A percentile compares a stretch with the other conserved stretches of the same genome.
Evolutionary conservation across 352 stramenopile species (phyloP).

Genomic region (Phytopythium sindhum): DNA sequence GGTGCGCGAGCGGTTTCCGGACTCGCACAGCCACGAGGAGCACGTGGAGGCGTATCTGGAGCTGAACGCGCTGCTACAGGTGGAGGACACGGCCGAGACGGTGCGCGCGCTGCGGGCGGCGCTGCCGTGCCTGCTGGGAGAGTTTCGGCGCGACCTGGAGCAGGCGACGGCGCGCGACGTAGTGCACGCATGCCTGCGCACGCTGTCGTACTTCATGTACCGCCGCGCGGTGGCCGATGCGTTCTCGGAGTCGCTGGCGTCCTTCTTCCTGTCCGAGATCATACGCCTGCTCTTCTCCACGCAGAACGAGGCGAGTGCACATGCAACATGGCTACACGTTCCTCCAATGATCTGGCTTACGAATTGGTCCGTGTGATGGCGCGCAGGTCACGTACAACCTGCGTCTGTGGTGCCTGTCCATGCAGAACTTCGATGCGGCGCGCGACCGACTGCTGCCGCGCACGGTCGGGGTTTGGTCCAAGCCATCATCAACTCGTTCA

Average conservation of each 20-base stretch:
- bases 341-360: neutral
- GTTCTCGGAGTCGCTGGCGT: slow-evolving; percentile 38
- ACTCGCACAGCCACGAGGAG: slow-evolving; percentile 29
- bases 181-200: slow-evolving; percentile 41
- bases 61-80: slow-evolving; percentile 50
- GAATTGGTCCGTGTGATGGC: neutral
- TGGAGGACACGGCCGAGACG: slow-evolving; percentile 50
- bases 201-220: slow-evolving; percentile 72
- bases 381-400: slow-evolving; percentile 56
- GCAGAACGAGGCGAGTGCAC: slow-evolving; percentile 31
- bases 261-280: slow-evolving; percentile 44
- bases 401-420: slow-evolving; percentile 60
- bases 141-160: slow-evolving; percentile 48
- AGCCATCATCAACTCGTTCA: slow-evolving; percentile 69
- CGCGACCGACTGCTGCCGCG: slow-evolving; percentile 44
- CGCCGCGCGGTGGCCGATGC: slow-evolving; percentile 31
- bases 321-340: neutral
- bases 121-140: slow-evolving; percentile 30
- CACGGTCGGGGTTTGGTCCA: slow-evolving; percentile 64
- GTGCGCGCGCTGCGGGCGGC: slow-evolving; percentile 35
- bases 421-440: slow-evolving; percentile 50
- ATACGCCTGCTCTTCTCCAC: slow-evolving; percentile 50
- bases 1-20: slow-evolving; percentile 27
- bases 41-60: slow-evolving; percentile 51
- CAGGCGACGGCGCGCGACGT: slow-evolving; percentile 32